Percentiles rank a stretch among this genome's conserved stretches.
Evolutionary conservation across 2,329 filamentous ascomycete species (phyloP).

Genomic region (Pseudocercospora eumusae): DNA sequence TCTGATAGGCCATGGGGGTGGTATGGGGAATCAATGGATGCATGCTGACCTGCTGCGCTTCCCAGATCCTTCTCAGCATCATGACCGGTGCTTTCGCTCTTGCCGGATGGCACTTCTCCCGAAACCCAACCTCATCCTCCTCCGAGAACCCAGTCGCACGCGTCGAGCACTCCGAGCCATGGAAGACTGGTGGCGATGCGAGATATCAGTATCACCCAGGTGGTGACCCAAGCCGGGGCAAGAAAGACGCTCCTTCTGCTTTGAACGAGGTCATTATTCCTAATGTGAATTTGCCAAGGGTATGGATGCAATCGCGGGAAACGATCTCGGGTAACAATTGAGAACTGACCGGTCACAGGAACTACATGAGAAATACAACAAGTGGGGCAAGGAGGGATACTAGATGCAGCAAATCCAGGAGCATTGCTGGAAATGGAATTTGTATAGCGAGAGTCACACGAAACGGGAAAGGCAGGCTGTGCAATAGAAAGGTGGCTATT

Average conservation of each 20-base stretch:
- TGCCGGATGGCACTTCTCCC: conserved; percentile 86
- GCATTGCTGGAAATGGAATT: background rate
- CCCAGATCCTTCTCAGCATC: conserved; percentile 82
- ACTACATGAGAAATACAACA: conserved; percentile 97
- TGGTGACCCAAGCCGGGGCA: conserved; percentile 72
- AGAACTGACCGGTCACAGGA: conserved; percentile 55
- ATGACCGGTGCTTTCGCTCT: conserved; percentile 87
- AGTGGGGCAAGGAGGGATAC: conserved; percentile 98
- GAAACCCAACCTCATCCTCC: conserved; percentile 79
- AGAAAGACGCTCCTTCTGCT: conserved; percentile 90
- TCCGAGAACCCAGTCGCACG: conserved; percentile 78
- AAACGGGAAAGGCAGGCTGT: conserved; percentile 10
- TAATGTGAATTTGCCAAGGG: conserved; percentile 88
- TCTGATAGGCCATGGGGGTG: background rate
- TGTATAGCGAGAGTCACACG: background rate
- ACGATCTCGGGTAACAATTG: background rate
- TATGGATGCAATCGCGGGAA: conserved; percentile 46
- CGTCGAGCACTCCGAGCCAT: conserved; percentile 79
- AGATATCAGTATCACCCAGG: conserved; percentile 72
- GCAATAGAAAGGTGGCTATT: conserved; percentile 15
- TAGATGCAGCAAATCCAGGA: conserved; percentile 39
- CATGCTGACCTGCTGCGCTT: background rate
- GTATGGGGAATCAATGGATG: conserved; percentile 16
- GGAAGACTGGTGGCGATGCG: conserved; percentile 69
- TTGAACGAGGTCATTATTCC: conserved; percentile 94